Evolutionary conservation across 257 asterid genomes (phyloP).

Genomic region (Dorcoceras hygrometricum): DNA sequence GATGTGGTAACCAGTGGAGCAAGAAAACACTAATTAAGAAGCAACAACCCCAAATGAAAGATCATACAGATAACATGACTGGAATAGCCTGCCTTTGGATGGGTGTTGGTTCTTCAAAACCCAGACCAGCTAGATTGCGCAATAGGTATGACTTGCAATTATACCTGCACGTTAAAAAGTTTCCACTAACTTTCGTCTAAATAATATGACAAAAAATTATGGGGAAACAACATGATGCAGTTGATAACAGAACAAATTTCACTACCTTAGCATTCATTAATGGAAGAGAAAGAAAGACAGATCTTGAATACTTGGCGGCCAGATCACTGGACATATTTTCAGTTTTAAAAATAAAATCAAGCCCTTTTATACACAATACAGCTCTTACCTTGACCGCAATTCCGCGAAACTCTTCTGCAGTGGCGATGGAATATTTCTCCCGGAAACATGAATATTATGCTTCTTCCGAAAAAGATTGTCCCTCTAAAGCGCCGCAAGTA

Average conservation of each 20-base stretch:
- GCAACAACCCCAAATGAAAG: slow-evolving; percentile 39
- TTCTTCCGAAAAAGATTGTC: slow-evolving; percentile 73
- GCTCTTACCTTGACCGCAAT: slow-evolving; percentile 57
- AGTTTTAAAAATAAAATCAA: too few relatives aligned
- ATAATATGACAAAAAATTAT: not conserved
- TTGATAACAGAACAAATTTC: not conserved
- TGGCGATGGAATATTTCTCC: slow-evolving; percentile 83
- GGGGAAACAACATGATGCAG: not conserved
- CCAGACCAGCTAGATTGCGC: slow-evolving; percentile 62
- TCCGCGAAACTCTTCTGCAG: slow-evolving; percentile 58
- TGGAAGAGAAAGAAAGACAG: not conserved
- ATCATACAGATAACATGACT: slow-evolving; percentile 81
- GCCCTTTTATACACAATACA: not conserved
- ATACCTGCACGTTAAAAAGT: slow-evolving; percentile 50
- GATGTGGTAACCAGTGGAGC: slow-evolving; percentile 5
- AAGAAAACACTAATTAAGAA: slow-evolving; percentile 1
- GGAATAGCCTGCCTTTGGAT: slow-evolving; percentile 98
- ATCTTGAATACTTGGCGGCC: not conserved
- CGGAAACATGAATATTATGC: slow-evolving; percentile 82
- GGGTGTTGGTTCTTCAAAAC: slow-evolving; percentile 88
- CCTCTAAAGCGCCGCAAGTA: slow-evolving; percentile 38
- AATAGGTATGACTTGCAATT: slow-evolving; percentile 59
- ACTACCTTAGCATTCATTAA: not conserved
- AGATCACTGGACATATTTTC: not conserved
- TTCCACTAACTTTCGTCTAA: not conserved